Base-by-base conservation (phyloP, 305 asterid genomes). In the Rubia peregrina region DNA sequence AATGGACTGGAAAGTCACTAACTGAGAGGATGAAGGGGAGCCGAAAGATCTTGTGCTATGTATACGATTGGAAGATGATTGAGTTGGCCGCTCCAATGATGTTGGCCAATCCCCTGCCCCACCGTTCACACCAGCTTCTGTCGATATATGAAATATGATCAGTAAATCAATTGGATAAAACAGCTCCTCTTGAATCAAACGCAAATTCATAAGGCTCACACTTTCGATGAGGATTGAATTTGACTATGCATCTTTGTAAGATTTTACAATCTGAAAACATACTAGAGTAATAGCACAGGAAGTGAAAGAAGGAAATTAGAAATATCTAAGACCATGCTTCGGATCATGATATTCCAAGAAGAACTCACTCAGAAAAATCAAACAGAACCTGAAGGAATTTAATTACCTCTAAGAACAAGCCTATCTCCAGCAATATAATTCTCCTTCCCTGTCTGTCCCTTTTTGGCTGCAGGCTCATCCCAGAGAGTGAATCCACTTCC, bases 401-500 rank as follows among this genome's bases (percentile, higher is more conserved):
- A 51, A 51, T 79, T 82, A 92, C 98, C 98, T 81, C 75, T 82
- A 72, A 82, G 74, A 65, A 75, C 67, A 51, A 83, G 84, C 78
- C 81, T 80, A 60, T 87, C 89, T 49, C 86, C 84, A 62, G 81
- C 84, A 62, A 80, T 73, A 77, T 76, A 76, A 86, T 88, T 95
- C 99, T 95, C 99, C 99, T 95, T 91, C 98, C 98, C 95, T 87
- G 99, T 90, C 95, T 90, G 85, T 95, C 99, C 99, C 99, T 85
- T 90, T 61, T 80, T 88, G 64, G 74, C 77, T 8, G 89, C 87
- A 88, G 96, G 87, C 77, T 94, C 99, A 70, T 86, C 96, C 97
- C 98, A 94, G 76, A 91, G 79, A 21, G 93, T 83, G 85, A 94
- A 94, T 80, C 90, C 89, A 82, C 90, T 83, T 73, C 88, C 96